Evolutionary conservation across 495 filamentous ascomycete genomes (phyloP).

Genomic region (Daldinia grandis): DNA sequence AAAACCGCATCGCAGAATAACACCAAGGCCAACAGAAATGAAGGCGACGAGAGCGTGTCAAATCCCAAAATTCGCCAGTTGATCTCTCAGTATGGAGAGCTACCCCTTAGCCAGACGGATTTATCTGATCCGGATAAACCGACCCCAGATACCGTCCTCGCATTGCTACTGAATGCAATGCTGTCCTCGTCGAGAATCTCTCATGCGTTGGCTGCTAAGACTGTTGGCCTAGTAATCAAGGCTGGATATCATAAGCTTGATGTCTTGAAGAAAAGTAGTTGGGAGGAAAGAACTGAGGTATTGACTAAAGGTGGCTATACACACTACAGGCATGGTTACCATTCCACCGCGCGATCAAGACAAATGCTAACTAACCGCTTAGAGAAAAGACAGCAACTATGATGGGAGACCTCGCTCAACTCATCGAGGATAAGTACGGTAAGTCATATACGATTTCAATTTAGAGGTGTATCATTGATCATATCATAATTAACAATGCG

Average conservation of each 20-base stretch:
- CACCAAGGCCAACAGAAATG: neutral
- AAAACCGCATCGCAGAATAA: neutral
- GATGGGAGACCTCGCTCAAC: slow-evolving; percentile 15
- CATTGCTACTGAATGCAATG: slow-evolving; percentile 9
- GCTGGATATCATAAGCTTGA: slow-evolving; percentile 20
- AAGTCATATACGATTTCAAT: neutral
- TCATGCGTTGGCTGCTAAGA: slow-evolving; percentile 3
- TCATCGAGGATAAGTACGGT: slow-evolving; percentile 19
- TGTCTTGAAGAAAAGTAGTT: slow-evolving; percentile 16
- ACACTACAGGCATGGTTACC: neutral
- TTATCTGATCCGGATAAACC: slow-evolving; percentile 17
- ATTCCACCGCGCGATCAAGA: neutral
- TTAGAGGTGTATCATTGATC: neutral
- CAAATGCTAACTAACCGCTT: neutral
- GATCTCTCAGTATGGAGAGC: slow-evolving; percentile 21
- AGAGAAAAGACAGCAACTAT: slow-evolving; percentile 21
- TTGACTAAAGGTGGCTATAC: neutral
- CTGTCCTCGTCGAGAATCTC: neutral
- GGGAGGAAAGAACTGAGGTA: slow-evolving; percentile 14
- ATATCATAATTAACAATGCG: neutral
- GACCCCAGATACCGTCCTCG: slow-evolving; percentile 12
- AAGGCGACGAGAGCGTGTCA: neutral
- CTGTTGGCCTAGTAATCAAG: slow-evolving; percentile 7
- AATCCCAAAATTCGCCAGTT: slow-evolving; percentile 6
- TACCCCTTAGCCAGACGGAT: slow-evolving; percentile 16